phyloP scores from a whole-genome alignment of 768 basidiomycete species.

The Boletus sp. region DNA sequence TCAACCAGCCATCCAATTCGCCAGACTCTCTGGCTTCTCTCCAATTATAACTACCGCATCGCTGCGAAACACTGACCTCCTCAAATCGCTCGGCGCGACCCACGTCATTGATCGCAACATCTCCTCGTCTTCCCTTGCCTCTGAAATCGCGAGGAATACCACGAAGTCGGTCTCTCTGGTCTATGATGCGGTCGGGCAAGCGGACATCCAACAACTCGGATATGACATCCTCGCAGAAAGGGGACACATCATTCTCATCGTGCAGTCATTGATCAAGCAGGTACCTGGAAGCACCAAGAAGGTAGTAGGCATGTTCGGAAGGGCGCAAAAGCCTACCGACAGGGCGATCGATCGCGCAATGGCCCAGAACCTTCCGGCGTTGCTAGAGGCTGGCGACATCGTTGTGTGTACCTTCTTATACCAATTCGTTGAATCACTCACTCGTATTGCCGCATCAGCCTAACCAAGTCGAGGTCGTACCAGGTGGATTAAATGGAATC shows the following conservation, averaged over 20 bases:
- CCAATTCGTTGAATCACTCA: neutral
- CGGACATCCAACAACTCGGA: conserved; percentile 33
- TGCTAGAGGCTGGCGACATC: conserved; percentile 15
- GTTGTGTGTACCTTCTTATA: conserved; percentile 6
- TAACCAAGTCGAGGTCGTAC: conserved; percentile 27
- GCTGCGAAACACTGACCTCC: conserved; percentile 28
- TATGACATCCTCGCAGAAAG: conserved; percentile 32
- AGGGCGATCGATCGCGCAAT: conserved; percentile 13
- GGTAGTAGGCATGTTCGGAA: conserved; percentile 8
- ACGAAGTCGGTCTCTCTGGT: conserved; percentile 9
- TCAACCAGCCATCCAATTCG: conserved; percentile 33
- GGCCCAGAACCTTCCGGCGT: conserved; percentile 7
- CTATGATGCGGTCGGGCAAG: conserved; percentile 27
- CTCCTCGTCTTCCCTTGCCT: conserved; percentile 7
- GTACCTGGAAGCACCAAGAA: conserved; percentile 15
- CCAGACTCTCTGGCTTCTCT: conserved; percentile 33
- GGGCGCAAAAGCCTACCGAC: conserved; percentile 6
- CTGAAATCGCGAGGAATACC: conserved; percentile 16
- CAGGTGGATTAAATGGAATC: conserved; percentile 38
- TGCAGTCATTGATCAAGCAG: conserved; percentile 7
- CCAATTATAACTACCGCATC: conserved; percentile 42
- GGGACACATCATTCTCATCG: conserved; percentile 26
- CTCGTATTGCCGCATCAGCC: conserved; percentile 5
- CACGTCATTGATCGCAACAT: conserved; percentile 34
- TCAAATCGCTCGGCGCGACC: conserved; percentile 38